Base-by-base conservation (phyloP, 2,329 filamentous ascomycete species). In the Lecanosticta acicola region DNA sequence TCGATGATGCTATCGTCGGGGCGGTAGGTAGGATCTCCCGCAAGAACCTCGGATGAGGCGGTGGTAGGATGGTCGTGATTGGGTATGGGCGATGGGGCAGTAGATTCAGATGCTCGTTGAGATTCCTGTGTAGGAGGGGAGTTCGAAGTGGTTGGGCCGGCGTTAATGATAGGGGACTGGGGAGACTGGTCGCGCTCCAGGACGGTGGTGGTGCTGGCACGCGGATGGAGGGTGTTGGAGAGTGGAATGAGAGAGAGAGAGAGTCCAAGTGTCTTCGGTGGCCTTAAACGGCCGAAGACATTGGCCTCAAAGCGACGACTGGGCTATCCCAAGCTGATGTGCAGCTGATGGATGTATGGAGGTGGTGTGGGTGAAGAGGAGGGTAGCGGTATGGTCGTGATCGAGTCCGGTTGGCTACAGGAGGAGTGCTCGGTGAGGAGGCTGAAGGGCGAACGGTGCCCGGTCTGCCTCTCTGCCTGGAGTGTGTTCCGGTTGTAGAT, bases 41-140 rank as follows among this genome's bases (percentile, higher is more conserved):
- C 45, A 26, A 43, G 47, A 42, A 45, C 34, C 43, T 46, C 45
- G 50, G 51, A 33, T 34, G 41, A 39, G 20, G 41, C 14, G 29
- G 35, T 11, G 21, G 35, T 33, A 11, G 44, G 18, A n/a, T 49
- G 35, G 37, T 48, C 49, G 39, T 45, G 41, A 43, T 54, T 48
- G 40, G 46, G 42, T 35, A 47, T 39, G 34, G 43, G 29, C 33
- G 44, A 17, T 51, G 48, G 60, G 47, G 60, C 61, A 55, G 61
- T 62, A 61, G 61, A 61, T 45, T 60, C 54, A 54, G 52, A 51
- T 62, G 59, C 59, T 61, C 50, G 50, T 43, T 51, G 47, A 49
- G 53, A 35, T 37, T 53, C 52, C 49, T 49, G 48, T 20, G 42
- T 19, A 48, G 45, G 45, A 53, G 32, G 38, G 45, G 49, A 39